phyloP scores from a whole-genome alignment of 179 eudicot species.

The Pouteria campechiana region DNA sequence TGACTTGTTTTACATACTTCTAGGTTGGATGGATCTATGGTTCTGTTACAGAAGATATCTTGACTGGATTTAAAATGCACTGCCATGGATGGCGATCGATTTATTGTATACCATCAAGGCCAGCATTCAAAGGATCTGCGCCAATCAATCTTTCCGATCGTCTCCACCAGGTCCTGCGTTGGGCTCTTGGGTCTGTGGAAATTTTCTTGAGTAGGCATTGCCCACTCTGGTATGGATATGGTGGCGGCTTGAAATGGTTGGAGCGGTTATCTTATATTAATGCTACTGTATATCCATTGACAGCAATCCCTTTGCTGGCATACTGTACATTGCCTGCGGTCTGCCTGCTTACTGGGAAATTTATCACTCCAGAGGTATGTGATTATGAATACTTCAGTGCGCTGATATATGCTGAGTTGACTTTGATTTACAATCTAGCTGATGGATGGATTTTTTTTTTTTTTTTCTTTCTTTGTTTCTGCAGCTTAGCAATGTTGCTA shows the following conservation, averaged over 20 bases:
- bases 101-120: conserved; percentile 43
- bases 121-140: conserved; percentile 53
- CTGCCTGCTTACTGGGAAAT: conserved; percentile 45
- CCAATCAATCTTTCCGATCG: conserved; percentile 58
- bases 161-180: conserved; percentile 45
- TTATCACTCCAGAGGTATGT: conserved; percentile 45
- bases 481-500: conserved; percentile 54
- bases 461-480: conserved; percentile 1
- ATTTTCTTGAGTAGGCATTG: conserved; percentile 54
- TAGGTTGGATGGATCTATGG: conserved; percentile 68
- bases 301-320: conserved; percentile 40
- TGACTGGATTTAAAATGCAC: conserved; percentile 54
- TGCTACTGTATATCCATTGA: conserved; percentile 42
- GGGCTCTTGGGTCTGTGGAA: conserved; percentile 53
- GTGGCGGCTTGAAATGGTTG: conserved; percentile 39
- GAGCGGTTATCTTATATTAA: conserved; percentile 46
- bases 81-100: conserved; percentile 51
- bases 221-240: conserved; percentile 45
- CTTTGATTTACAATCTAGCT: no score
- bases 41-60: conserved; percentile 55
- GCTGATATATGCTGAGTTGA: no score
- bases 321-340: conserved; percentile 50
- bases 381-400: no score
- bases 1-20: no score
- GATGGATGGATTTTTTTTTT: no score